Base-by-base conservation (phyloP, 2,329 filamentous ascomycete species). In the Colletotrichum limetticola region DNA sequence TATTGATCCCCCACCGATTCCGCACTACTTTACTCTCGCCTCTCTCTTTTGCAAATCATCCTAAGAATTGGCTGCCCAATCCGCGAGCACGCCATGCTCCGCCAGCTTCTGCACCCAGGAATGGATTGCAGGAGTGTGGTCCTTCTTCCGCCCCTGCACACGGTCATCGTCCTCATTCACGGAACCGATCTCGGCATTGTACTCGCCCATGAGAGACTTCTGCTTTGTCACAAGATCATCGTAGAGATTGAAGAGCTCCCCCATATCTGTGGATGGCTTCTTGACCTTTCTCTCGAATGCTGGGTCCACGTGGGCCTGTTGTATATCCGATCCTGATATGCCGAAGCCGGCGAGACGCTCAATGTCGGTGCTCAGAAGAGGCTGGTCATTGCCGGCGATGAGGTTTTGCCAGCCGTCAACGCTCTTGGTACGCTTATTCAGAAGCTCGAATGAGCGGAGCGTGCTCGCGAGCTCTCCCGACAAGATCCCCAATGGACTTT, bases 111-210 rank as follows among this genome's bases (percentile, higher is more conserved):
- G 87, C 57, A 95, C 82, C 91, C 94, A 96, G 49, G 82, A 85
- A 76, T 93, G 90, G 26, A 96, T 86, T 0, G 91, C 89, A 1
- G 91, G 90, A 0, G 90, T 91, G 78, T 93, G 94, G 78, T 97
- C 93, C 77, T 90, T 88, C 77, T 89, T 88, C 2, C 91, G 85
- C 32, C 87, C 86, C 26, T 83, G 82, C 4, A 91, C 89, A 59
- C 87, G 86, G 58, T 85, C 82, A 26, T 88, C 84, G 70, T 90
- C 88, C 14, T 86, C 85, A 1, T 82, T 83, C 52, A 86, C 82
- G 16, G 76, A 76, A 6, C 81, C 79, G 42, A 85, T 76, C 77
- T 91, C 90, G n/a, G 84, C 83, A 19, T 84, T 80, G 68, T 90
- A 89, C 68, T 85, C 81, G 58, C 78, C 79, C 71, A 85, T 83